These are phyloP conservation scores for Remersonia thermophila DNA, from an alignment of 2,329 filamentous ascomycete species.

Conservation along the genomic window DNA sequence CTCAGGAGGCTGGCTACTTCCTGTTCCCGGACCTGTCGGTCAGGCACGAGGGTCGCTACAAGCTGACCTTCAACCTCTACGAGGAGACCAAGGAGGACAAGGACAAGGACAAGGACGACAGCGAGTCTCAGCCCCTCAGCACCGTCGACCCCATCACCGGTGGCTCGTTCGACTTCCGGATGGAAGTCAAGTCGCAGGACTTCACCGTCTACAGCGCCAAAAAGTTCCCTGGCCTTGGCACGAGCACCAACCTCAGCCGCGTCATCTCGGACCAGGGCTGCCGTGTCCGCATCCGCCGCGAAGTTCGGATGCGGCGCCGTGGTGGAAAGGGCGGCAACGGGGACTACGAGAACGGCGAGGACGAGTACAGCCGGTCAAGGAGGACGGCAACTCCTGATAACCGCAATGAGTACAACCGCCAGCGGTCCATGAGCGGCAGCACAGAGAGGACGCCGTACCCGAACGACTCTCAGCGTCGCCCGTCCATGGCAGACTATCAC, in stretches of 20 bases:
- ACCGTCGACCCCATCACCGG: slow-evolving; percentile 23
- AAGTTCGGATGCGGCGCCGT: slow-evolving; percentile 39
- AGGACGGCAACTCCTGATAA: slow-evolving; percentile 24
- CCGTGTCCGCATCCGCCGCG: slow-evolving; percentile 85
- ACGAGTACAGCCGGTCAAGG: slow-evolving; percentile 21
- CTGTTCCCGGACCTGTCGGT: slow-evolving; percentile 96
- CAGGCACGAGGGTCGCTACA: slow-evolving; percentile 85
- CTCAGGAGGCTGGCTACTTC: slow-evolving; percentile 73
- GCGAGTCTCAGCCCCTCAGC: slow-evolving; percentile 22
- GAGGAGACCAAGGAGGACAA: slow-evolving; percentile 81
- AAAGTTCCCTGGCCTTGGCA: slow-evolving; percentile 89
- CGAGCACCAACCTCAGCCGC: slow-evolving; percentile 79
- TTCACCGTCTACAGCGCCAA: slow-evolving; percentile 94
- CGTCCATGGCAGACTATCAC: slow-evolving; percentile 22
- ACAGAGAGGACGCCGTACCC: slow-evolving; percentile 21
- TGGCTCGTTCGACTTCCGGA: slow-evolving; percentile 63
- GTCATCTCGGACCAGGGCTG: slow-evolving; percentile 94
- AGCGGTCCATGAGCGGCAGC: slow-evolving; percentile 23
- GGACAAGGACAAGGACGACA: slow-evolving; percentile 48
- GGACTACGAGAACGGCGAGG: slow-evolving; percentile 20
- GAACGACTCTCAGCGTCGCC: slow-evolving; percentile 21
- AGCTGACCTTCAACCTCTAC: slow-evolving; percentile 83
- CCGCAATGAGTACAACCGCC: slow-evolving; percentile 18
- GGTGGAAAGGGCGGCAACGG: slow-evolving; percentile 32
- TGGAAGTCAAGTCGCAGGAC: slow-evolving; percentile 77